Base-by-base conservation (phyloP, 768 basidiomycete genomes). In the Pleurotus citrinopileatus region DNA sequence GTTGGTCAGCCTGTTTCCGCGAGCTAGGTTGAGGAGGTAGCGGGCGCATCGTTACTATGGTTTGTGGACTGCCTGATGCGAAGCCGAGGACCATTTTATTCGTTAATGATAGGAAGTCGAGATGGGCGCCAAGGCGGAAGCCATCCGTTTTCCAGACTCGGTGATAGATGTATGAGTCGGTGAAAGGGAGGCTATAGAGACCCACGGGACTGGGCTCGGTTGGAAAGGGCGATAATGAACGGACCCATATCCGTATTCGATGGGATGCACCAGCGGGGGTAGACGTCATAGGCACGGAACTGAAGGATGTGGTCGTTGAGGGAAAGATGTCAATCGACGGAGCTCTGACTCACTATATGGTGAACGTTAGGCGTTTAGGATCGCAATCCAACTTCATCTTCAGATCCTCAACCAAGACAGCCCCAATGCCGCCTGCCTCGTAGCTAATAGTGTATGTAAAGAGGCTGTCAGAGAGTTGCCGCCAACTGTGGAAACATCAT, bases 141-240 rank as follows among this genome's bases (percentile, higher is more conserved):
- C 70, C 66, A 60, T 87, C 85, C 19, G 72, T 72, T 65, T 84
- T 84, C 78, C 81, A 87, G 62, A 88, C 70, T 17, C 85, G 81
- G 59, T 86, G 84, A 65, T 81, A 87, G 54, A 82, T 66, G 61
- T 76, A 81, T 2, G 81, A 77, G 52, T 80, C 77, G 52, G 68
- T 67, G 60, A 73, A 72, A 12, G 75, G 71, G 43, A 77, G 65
- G 12, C 63, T 59, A 32, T 72, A 70, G 52, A 79, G 76, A 52
- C 68, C 68, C 59, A 73, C 71, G 8, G 75, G 71, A 52, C 63
- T 70, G 36, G 70, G 67, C 27, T 44, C 63, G 27, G 60, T 42
- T 19, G 66, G 63, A 38, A 67, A 51, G 20, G 69, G 71, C 34
- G 71, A 65, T 13, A 78, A 72, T 17, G 76, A 77, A 25, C 79